These are phyloP conservation scores for Clonostachys rhizophaga DNA, from an alignment of 2,329 filamentous ascomycete species.

Conservation along the genomic window DNA sequence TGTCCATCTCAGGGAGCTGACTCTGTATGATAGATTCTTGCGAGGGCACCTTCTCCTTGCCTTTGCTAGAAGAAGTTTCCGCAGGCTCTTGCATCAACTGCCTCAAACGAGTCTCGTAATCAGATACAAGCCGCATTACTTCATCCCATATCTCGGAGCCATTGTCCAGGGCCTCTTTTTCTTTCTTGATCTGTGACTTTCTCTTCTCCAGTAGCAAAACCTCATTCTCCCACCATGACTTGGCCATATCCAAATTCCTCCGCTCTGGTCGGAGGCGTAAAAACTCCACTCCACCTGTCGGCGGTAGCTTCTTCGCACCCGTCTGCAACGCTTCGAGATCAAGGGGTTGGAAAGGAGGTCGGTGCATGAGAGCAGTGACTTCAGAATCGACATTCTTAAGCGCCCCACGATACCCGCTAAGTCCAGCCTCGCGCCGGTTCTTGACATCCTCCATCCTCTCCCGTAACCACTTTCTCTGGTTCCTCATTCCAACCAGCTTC, in stretches of 20 bases:
- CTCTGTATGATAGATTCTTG: constrained; percentile 32
- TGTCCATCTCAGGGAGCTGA: constrained; percentile 52
- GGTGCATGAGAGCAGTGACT: constrained; percentile 52
- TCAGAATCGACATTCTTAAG: constrained; percentile 62
- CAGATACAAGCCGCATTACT: constrained; percentile 51
- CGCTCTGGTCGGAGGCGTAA: constrained; percentile 57
- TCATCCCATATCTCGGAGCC: constrained; percentile 64
- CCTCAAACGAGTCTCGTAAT: constrained; percentile 63
- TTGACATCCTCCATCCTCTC: constrained; percentile 57
- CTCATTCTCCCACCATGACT: constrained; percentile 66
- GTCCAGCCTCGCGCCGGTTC: constrained; percentile 64
- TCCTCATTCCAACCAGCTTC: constrained; percentile 56
- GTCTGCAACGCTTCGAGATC: constrained; percentile 36
- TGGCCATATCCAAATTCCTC: constrained; percentile 66
- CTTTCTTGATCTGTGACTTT: constrained; percentile 51
- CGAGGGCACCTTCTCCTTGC: constrained; percentile 18
- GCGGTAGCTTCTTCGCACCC: constrained; percentile 10
- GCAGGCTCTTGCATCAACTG: constrained; percentile 37
- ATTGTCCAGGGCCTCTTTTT: constrained; percentile 61
- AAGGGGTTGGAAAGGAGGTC: constrained; percentile 49
- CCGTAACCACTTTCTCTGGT: constrained; percentile 52
- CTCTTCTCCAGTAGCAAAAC: constrained; percentile 48
- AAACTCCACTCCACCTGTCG: constrained; percentile 46
- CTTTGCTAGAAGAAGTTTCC: constrained; percentile 10
- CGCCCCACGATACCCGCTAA: constrained; percentile 67